Base-by-base conservation (phyloP, 1,284 basidiomycete genomes). In the Tetrapyrgos nigripes region DNA sequence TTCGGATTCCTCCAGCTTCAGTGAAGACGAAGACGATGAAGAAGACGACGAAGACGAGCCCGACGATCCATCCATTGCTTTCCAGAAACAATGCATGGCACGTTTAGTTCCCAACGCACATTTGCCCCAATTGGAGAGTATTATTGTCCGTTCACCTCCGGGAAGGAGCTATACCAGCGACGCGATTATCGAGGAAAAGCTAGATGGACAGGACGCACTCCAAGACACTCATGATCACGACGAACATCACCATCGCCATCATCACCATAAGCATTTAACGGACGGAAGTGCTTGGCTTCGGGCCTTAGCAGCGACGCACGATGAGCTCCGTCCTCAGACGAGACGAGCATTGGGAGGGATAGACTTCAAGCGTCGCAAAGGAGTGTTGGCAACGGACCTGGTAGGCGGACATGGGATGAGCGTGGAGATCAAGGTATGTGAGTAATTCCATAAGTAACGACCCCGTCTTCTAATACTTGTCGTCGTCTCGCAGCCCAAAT, bases 351-450 rank as follows among this genome's bases (percentile, higher is more conserved):
- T 76, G 59, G 88, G 88, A 66, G 72, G 70, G 29, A 84, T 94
- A 43, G 89, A 93, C 67, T 64, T 78, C 46, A 68, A 66, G n/a
- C 79, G 76, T 55, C 75, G 59, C 50, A 87, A 83, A 58, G 90
- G 81, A 19, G 79, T 91, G 5, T 76, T 93, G n/a, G 89, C 88
- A 2, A 89, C 88, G 3, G 88, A 94, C 74, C 81, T 93, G 29
- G 81, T 92, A 13, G 85, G 87, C 11, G 79, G 80, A 21, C 68
- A 80, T 49, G 80, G 82, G 31, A 74, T 93, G 50, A 85, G 89
- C 4, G 82, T 96, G 10, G 95, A 97, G 75, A 93, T 97, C 74
- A 97, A 97, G 85, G 94, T 92, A 61, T 58, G 75, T 66, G 47
- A 27, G 1, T 40, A 47, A 24, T 31, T 47, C n/a, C n/a, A n/a